Percentiles rank a stretch among this genome's conserved stretches.
Conservation (phyloP, 2,329 filamentous ascomycete genomes). For the Decorospora gaudefroyi region DNA sequence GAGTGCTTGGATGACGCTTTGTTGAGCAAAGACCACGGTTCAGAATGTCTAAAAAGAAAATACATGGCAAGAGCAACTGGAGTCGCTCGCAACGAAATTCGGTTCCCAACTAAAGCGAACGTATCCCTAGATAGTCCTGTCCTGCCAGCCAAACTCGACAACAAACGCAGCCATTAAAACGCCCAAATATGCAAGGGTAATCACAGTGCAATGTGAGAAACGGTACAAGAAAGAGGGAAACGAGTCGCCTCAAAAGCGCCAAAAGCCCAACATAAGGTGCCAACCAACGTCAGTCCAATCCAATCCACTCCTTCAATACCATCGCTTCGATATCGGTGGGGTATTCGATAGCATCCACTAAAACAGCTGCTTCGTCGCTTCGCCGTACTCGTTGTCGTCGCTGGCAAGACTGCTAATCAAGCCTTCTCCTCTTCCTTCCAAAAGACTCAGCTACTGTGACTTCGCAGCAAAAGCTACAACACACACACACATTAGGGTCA, state of each 20-base stretch:
- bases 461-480: slow-evolving; percentile 52
- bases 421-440: slow-evolving; percentile 25
- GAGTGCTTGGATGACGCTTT: background rate
- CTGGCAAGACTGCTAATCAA: slow-evolving; percentile 14
- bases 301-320: background rate
- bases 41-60: background rate
- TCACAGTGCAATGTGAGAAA: background rate
- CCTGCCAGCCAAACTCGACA: slow-evolving; percentile 1
- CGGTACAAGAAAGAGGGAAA: background rate
- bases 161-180: slow-evolving; percentile 2
- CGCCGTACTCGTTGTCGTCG: background rate
- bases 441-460: slow-evolving; percentile 54
- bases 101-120: slow-evolving; percentile 4
- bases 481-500: slow-evolving; percentile 16
- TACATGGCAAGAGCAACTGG: background rate
- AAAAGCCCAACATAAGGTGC: background rate
- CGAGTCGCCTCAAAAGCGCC: background rate
- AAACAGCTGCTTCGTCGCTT: background rate
- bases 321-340: background rate
- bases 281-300: slow-evolving; percentile 1
- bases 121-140: background rate
- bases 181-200: slow-evolving; percentile 11
- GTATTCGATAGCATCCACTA: background rate
- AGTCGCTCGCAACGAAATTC: background rate
- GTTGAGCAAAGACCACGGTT: background rate